These are phyloP conservation scores for Spathaspora arborariae DNA, from an alignment of 805 yeast species.

Conservation along the genomic window DNA sequence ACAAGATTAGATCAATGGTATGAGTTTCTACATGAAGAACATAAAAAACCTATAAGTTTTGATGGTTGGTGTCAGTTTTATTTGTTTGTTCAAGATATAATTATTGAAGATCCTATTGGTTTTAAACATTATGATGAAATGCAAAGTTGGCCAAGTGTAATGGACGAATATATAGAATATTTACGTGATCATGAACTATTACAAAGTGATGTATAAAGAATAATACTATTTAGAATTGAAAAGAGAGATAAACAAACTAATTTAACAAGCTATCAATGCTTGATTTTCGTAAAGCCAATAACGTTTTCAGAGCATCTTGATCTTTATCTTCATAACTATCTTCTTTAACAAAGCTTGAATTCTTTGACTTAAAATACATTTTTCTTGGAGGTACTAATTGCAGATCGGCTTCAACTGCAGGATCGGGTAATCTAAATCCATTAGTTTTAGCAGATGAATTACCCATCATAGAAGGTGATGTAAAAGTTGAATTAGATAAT, in stretches of 20 bases:
- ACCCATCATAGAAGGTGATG: constrained; percentile 3
- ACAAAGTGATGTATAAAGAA: neutral
- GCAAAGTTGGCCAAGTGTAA: constrained; percentile 88
- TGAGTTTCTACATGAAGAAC: constrained; percentile 41
- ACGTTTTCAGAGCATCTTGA: constrained; percentile 36
- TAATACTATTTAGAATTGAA: constrained; percentile 1
- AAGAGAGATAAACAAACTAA: constrained; percentile 11
- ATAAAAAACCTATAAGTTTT: constrained; percentile 48
- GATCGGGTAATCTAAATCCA: constrained; percentile 36
- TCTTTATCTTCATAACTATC: constrained; percentile 14
- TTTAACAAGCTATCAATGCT: constrained; percentile 40
- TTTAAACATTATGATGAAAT: constrained; percentile 66
- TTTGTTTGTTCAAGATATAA: constrained; percentile 54
- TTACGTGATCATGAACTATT: constrained; percentile 26
- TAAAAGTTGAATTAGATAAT: constrained; percentile 5
- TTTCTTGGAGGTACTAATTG: constrained; percentile 25
- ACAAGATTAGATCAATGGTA: constrained; percentile 52
- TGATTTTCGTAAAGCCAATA: constrained; percentile 37
- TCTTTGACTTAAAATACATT: constrained; percentile 27
- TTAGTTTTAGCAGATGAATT: neutral
- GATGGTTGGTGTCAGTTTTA: constrained; percentile 88
- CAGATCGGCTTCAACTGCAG: constrained; percentile 24
- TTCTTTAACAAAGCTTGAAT: constrained; percentile 18
- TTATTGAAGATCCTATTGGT: constrained; percentile 41
- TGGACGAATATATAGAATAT: constrained; percentile 78